A percentile compares a stretch with the other conserved stretches of the same genome.
Conservation (phyloP, 495 filamentous ascomycete species). For the Neurospora pannonica region DNA sequence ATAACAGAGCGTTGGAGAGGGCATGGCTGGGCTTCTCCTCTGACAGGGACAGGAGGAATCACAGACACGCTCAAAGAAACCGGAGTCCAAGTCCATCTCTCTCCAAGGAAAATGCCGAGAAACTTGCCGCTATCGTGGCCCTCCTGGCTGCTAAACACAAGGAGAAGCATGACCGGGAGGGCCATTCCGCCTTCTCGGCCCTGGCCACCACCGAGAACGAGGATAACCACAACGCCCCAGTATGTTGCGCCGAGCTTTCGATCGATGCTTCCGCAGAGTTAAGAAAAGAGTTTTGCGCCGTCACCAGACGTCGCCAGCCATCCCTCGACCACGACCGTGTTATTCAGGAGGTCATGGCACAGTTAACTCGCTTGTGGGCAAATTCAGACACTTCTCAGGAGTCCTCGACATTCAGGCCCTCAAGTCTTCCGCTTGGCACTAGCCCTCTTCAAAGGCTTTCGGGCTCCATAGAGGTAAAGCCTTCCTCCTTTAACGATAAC, state of each 20-base stretch:
- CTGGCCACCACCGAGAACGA: neutral
- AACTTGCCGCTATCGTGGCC: conserved; percentile 36
- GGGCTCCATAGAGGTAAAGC: neutral
- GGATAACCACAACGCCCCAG: conserved; percentile 6
- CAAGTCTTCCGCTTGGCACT: conserved; percentile 5
- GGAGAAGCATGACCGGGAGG: conserved; percentile 24
- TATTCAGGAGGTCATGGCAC: conserved; percentile 33
- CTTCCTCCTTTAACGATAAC: neutral
- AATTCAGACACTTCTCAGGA: conserved; percentile 1
- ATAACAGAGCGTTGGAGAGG: conserved; percentile 64
- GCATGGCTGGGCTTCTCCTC: conserved; percentile 54
- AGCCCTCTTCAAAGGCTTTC: conserved; percentile 7
- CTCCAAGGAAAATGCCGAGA: conserved; percentile 28
- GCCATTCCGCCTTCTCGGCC: conserved; percentile 15
- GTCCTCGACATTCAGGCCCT: neutral
- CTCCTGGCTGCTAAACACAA: conserved; percentile 26
- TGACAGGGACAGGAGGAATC: conserved; percentile 33
- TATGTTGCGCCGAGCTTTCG: conserved; percentile 34
- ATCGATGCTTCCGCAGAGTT: conserved; percentile 35
- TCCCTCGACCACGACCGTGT: conserved; percentile 30
- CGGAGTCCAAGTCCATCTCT: conserved; percentile 21
- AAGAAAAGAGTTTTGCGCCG: conserved; percentile 33
- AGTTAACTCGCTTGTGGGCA: conserved; percentile 17
- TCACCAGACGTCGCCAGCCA: conserved; percentile 28
- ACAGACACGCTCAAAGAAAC: conserved; percentile 22